Base-by-base conservation (phyloP, 768 basidiomycete species). In the Leccinum olivaceopallidum region DNA sequence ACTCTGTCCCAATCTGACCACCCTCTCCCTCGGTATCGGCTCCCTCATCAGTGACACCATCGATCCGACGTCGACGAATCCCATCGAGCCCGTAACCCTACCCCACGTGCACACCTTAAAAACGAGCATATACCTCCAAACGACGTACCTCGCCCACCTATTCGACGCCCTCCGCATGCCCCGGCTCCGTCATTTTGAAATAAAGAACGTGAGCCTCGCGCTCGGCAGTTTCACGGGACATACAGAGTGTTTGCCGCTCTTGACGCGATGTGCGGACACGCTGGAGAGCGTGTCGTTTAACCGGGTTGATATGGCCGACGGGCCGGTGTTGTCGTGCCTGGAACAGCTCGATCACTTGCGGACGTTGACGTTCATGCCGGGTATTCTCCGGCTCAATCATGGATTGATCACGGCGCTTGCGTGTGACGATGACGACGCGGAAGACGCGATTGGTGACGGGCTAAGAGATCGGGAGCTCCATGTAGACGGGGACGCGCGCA, bases 311-410 rank as follows among this genome's bases (percentile, higher is more conserved):
- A 60, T 73, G 2, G 18, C 63, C 0, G 73, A 73, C 32, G 13
- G 42, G 2, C 50, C 53, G 5, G 26, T 75, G 3, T 1, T 73
- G 18, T 51, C 63, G 6, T 73, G 71, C 32, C 60, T 73, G 22
- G 53, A 49, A 1, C 71, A 63, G 7, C 63, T 73, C 12, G 57
- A 32, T 30, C 63, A 37, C 5, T 22, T 73, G 3, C 67, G 59
- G 60, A 57, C 53, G 42, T 10, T 75, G 51, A 42, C 57, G 12
- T 66, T 64, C 37, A 58, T 75, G 2, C 72, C 72, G 5, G 68
- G 73, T 13, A 50, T 68, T n/a, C 62, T 75, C 5, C 61, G 72
- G n/a, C 69, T 73, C 42, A 73, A 75, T 42, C 72, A 75, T 14
- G 70, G 68, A 14, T 68, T 73, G 50, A 39, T 73, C 42, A 34